phyloP scores from a whole-genome alignment of 2,329 filamentous ascomycete species.

The Calonectria pseudoreteaudii region DNA sequence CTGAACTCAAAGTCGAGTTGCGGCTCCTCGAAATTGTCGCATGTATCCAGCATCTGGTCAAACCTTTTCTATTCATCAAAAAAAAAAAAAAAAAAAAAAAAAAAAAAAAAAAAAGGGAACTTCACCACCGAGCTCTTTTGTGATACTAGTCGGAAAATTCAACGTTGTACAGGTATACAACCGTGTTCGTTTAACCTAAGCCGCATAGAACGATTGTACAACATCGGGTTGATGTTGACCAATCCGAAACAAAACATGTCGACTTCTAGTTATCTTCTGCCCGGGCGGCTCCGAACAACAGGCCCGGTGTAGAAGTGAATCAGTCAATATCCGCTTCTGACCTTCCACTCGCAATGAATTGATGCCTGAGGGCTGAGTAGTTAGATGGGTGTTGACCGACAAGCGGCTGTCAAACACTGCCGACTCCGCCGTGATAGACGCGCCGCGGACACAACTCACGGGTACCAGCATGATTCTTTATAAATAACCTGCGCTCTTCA shows the following conservation, averaged over 20 bases:
- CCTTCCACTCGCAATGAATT: no score
- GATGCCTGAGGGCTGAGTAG: no score
- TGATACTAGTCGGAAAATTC: background rate
- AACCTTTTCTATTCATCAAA: background rate
- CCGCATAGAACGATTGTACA: background rate
- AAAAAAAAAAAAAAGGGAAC: no score
- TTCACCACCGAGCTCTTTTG: background rate
- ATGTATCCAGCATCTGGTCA: background rate
- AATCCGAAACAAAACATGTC: background rate
- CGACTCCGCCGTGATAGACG: background rate
- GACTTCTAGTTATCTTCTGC: background rate
- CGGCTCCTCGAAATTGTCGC: background rate
- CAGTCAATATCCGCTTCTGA: background rate
- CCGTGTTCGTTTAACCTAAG: background rate
- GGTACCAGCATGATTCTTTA: background rate
- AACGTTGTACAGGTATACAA: background rate
- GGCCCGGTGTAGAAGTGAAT: background rate
- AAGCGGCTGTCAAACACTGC: background rate
- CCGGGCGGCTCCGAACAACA: background rate
- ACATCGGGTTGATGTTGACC: background rate
- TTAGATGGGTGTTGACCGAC: background rate
- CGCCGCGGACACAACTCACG: no score
- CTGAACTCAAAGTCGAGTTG: background rate
- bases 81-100: no score
- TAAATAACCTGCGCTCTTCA: background rate